phyloP scores from a whole-genome alignment of 192 early-diverging fungal species.

The Dispira parvispora region DNA sequence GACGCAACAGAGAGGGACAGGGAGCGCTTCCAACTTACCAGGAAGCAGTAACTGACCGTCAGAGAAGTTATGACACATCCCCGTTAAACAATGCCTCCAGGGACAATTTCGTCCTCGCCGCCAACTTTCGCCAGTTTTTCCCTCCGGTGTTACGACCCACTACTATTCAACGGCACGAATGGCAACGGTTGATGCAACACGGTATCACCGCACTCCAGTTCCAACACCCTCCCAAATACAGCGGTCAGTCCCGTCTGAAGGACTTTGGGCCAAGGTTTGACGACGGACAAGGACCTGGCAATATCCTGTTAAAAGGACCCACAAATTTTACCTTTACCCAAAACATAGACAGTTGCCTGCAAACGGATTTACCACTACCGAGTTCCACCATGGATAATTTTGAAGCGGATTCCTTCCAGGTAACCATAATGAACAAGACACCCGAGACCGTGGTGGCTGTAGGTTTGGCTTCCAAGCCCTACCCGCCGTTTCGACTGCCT shows the following conservation, averaged over 20 bases:
- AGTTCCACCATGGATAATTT: not conserved
- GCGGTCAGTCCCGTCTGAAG: not conserved
- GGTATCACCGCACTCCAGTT: not conserved
- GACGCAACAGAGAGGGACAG: too few species aligned
- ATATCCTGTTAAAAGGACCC: not conserved
- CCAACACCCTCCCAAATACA: not conserved
- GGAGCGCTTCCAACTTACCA: too few species aligned
- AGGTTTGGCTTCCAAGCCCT: conserved; percentile 23
- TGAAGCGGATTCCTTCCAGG: not conserved
- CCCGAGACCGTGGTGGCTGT: conserved; percentile 14
- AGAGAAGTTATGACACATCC: not conserved
- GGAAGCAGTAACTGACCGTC: too few species aligned
- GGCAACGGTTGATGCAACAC: not conserved
- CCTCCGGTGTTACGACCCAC: not conserved
- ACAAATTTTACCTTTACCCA: not conserved
- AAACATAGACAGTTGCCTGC: not conserved
- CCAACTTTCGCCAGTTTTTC: not conserved
- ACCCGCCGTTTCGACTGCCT: conserved; percentile 23
- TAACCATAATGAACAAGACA: not conserved
- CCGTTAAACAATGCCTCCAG: conserved; percentile 1
- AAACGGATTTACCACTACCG: conserved; percentile 1
- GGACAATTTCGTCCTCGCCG: not conserved
- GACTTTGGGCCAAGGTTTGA: not conserved
- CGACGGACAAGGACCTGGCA: not conserved
- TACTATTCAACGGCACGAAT: not conserved